Base-by-base conservation (phyloP, 225 moss, liverwort and hornwort genomes). In the Marchantia paleacea region DNA sequence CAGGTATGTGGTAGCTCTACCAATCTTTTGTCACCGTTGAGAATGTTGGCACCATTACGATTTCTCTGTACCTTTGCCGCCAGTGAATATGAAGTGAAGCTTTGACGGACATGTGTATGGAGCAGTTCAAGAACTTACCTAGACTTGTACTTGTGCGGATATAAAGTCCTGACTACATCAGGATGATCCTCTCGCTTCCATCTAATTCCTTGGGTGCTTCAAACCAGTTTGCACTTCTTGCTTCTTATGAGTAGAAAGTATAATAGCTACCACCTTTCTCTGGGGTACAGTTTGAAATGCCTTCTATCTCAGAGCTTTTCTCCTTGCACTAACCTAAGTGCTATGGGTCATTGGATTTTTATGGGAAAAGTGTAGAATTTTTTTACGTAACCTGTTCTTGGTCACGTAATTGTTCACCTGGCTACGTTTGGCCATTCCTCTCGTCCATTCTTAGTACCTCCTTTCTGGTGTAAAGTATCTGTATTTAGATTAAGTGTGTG, bases 1-100 rank as follows among this genome's bases (percentile, higher is more conserved):
- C 85, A 81, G 87, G 87, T 87, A 78, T 69, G 83, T 61, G 26
- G 52, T 71, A 6, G 49, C 65, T 14, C 47, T 12, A 24, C 8
- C 48, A 22, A 10, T 50, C 22, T 22, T 50, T 12, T 72, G 72
- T 68, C 12, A 8, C 53, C 57, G 75, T 68, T 55, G 5, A 51
- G 54, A 24, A n/a, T 71, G 16, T 31, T 39, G 8, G 16, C 11
- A 19, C 10, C 24, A 60, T 8, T 7, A 1, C 12, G 22, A 80
- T 58, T 58, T 15, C 10, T 50, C 10, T 50, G 19, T 72, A 51
- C 22, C 51, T n/a, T n/a, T 22, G 47, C 22, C 19, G 48, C 10
- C 18, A 20, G 47, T 48, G 31, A 12, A 70, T 20, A 48, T 12
- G 19, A 29, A 29, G 52, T 12, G 72, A n/a, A 72, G 72, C n/a